Base-by-base conservation (phyloP, 352 stramenopile species). In the Globisporangium perplexum region DNA sequence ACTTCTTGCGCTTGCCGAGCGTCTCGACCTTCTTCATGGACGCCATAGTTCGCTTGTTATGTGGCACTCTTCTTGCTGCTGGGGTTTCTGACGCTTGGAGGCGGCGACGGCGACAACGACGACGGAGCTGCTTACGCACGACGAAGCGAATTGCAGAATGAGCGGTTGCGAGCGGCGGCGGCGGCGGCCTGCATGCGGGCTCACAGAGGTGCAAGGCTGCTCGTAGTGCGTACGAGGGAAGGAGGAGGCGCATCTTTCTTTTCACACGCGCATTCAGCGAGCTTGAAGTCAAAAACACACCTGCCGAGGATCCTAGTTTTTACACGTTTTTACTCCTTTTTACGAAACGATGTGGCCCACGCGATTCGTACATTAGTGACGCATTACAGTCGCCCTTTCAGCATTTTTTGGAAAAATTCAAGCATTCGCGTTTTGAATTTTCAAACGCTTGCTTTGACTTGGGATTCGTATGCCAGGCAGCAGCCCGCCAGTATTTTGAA, bases 1-100 rank as follows among this genome's bases (percentile, higher is more conserved):
- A 93, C 66, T 93, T 92, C 65, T 94, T 93, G 63, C 84, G 82
- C 72, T 94, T 94, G 68, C 82, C 84, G 36, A 94, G 80, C 60
- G 84, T 94, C 30, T 77, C 66, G 31, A 94, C 78, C 58, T 88
- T 86, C 67, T 85, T 88, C 76, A 91, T 86, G 53, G 68, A 68
- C 26, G 63, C 59, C 46, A 65, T 65, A 30, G 23, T 33, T n/a
- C 56, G 39, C 14, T 41, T 30, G n/a, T 39, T 49, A n/a, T n/a
- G n/a, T n/a, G n/a, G n/a, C n/a, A n/a, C n/a, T n/a, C n/a, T n/a
- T 23, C 17, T 39, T 50, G 42, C 20, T 57, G 33, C 20, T 44
- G 18, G 45, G 17, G 23, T 15, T 39, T 12, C 26, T 60, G 15
- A 23, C 20, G 38, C 38, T 44, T 22, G 38, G 46, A 39, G n/a